Evolutionary conservation across 306 rosid species (phyloP).

Genomic region (Carpinus fangiana): DNA sequence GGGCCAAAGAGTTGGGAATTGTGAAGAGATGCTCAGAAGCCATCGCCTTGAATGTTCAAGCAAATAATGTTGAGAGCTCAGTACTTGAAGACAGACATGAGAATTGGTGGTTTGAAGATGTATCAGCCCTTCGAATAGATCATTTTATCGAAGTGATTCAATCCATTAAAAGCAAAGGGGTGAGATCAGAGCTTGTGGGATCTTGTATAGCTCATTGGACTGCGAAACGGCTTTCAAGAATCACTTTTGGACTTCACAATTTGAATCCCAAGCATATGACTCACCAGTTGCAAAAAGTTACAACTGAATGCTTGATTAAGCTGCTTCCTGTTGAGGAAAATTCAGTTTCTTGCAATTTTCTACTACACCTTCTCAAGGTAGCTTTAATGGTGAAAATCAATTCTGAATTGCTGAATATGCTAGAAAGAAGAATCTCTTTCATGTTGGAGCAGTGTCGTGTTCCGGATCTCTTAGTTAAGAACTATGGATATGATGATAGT

Average conservation of each 20-base stretch:
- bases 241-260: conserved; percentile 38
- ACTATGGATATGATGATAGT: conserved; percentile 39
- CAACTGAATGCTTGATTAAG: conserved; percentile 63
- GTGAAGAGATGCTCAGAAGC: conserved; percentile 60
- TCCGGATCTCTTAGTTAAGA: conserved; percentile 61
- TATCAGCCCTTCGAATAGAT: conserved; percentile 58
- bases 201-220: conserved; percentile 71
- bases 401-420: conserved; percentile 34
- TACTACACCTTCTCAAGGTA: conserved; percentile 66
- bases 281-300: conserved; percentile 42
- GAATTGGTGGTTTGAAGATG: conserved; percentile 80
- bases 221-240: conserved; percentile 52
- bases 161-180: conserved; percentile 48
- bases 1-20: conserved; percentile 61
- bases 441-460: conserved; percentile 58
- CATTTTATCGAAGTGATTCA: conserved; percentile 74
- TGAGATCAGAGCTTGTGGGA: conserved; percentile 53
- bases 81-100: conserved; percentile 22
- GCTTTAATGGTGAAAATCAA: conserved; percentile 52
- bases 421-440: conserved; percentile 55
- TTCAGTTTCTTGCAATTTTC: conserved; percentile 64
- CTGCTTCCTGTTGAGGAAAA: conserved; percentile 62
- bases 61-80: conserved; percentile 5
- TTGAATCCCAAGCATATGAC: conserved; percentile 26
- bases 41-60: conserved; percentile 41